Evolutionary conservation across 2,329 filamentous ascomycete genomes (phyloP).

Genomic region (Aureobasidium vineae): DNA sequence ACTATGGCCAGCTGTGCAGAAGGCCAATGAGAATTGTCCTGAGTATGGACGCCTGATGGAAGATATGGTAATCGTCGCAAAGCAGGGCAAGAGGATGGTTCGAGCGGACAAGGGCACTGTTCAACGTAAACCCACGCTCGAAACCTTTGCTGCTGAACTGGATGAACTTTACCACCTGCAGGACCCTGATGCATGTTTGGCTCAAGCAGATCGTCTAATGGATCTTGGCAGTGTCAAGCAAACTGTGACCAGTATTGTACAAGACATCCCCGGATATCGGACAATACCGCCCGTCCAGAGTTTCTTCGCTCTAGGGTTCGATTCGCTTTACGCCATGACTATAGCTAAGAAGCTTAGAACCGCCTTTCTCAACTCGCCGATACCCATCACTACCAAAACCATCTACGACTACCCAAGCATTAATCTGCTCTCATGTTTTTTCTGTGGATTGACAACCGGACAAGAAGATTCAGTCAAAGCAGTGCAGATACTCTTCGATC

Average conservation of each 20-base stretch:
- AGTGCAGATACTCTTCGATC: slow-evolving; percentile 12
- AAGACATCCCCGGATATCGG: background rate
- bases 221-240: background rate
- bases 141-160: slow-evolving; percentile 49
- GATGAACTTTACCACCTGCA: slow-evolving; percentile 45
- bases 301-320: slow-evolving; percentile 38
- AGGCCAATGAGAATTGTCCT: slow-evolving; percentile 44
- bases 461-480: background rate
- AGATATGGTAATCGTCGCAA: slow-evolving; percentile 46
- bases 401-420: slow-evolving; percentile 6
- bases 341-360: background rate
- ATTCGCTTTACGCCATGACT: slow-evolving; percentile 35
- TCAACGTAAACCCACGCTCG: slow-evolving; percentile 43
- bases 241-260: background rate
- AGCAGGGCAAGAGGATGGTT: slow-evolving; percentile 46
- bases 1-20: slow-evolving; percentile 48
- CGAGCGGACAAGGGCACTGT: slow-evolving; percentile 50
- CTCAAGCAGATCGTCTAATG: background rate
- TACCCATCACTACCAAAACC: background rate
- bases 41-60: slow-evolving; percentile 46
- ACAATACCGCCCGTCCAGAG: slow-evolving; percentile 29
- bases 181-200: background rate
- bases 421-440: background rate
- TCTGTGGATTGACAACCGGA: background rate
- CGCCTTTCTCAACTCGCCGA: background rate